A percentile compares a stretch with the other conserved stretches of the same genome.
Conservation (phyloP, 148 eudicot genomes). For the Dysphania ambrosioides region DNA sequence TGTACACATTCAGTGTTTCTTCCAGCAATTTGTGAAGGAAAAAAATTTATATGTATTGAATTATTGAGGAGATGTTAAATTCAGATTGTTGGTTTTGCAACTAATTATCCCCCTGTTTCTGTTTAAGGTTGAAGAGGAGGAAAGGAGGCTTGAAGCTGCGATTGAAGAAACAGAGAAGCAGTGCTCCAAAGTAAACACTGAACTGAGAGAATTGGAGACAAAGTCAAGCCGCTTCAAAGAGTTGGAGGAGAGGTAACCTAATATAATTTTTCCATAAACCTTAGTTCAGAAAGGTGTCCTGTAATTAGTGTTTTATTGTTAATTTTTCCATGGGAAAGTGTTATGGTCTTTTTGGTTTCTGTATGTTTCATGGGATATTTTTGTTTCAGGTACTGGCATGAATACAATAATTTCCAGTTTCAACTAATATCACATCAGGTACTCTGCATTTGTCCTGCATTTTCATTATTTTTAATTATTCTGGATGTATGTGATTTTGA, state of each 20-base stretch:
- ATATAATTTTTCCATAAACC: not conserved
- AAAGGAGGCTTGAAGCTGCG: slow-evolving; percentile 84
- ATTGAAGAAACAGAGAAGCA: slow-evolving; percentile 93
- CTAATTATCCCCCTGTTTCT: slow-evolving; percentile 24
- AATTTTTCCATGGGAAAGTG: not conserved
- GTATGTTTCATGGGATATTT: slow-evolving; percentile 4
- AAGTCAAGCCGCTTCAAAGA: slow-evolving; percentile 89
- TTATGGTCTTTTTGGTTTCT: not conserved
- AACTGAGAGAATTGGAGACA: slow-evolving; percentile 80
- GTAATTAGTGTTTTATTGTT: not conserved
- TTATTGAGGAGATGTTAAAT: too few species aligned
- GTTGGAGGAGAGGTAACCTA: slow-evolving; percentile 79
- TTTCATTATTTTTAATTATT: not conserved
- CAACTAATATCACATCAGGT: slow-evolving; percentile 97
- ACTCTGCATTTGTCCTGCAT: slow-evolving; percentile 14
- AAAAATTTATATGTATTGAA: too few species aligned
- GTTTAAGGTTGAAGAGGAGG: slow-evolving; percentile 89
- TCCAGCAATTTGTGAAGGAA: too few species aligned
- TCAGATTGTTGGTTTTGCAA: slow-evolving; percentile 16
- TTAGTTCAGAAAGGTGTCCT: not conserved
- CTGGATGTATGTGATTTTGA: not conserved
- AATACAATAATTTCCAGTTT: slow-evolving; percentile 95
- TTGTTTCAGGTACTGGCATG: slow-evolving; percentile 86
- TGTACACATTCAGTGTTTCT: not conserved
- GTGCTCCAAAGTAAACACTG: slow-evolving; percentile 67